Conservation (phyloP, 2,329 filamentous ascomycete genomes). For the Claviceps purpurea region DNA sequence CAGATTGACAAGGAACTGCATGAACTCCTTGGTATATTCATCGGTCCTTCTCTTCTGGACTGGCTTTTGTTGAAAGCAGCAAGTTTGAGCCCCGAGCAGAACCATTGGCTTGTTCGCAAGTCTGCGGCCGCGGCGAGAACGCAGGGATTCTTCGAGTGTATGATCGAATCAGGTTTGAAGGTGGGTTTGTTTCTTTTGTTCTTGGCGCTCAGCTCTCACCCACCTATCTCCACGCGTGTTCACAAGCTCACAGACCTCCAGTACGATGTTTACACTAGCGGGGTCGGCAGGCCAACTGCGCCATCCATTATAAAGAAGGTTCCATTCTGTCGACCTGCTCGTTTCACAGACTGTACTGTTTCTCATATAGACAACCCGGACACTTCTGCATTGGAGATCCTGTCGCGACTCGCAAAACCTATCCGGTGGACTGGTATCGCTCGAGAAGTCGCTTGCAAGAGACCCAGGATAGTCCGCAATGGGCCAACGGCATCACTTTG, state of each 20-base stretch:
- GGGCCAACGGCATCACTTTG: not conserved
- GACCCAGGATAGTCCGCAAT: not conserved
- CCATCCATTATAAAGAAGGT: not conserved
- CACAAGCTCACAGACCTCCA: not conserved
- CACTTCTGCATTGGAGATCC: not conserved
- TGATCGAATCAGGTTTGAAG: not conserved
- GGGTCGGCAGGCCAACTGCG: not conserved
- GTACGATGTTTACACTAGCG: not conserved
- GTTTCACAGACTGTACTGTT: not conserved
- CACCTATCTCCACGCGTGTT: not conserved
- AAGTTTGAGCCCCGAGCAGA: constrained; percentile 1
- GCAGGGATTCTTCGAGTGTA: constrained; percentile 8
- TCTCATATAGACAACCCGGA: constrained; percentile 1
- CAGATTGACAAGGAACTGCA: not conserved
- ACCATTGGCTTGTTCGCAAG: constrained; percentile 13
- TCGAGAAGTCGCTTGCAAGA: not conserved
- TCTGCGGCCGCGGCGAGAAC: no score
- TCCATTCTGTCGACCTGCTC: not conserved
- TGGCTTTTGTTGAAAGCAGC: constrained; percentile 1
- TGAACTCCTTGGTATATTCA: not conserved
- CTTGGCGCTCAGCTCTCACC: not conserved
- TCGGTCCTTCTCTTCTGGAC: not conserved
- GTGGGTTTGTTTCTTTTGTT: not conserved
- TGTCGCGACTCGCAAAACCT: not conserved
- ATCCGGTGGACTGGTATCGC: not conserved